Conservation (phyloP, 2,329 filamentous ascomycete species). For the Fusarium temperatum region DNA sequence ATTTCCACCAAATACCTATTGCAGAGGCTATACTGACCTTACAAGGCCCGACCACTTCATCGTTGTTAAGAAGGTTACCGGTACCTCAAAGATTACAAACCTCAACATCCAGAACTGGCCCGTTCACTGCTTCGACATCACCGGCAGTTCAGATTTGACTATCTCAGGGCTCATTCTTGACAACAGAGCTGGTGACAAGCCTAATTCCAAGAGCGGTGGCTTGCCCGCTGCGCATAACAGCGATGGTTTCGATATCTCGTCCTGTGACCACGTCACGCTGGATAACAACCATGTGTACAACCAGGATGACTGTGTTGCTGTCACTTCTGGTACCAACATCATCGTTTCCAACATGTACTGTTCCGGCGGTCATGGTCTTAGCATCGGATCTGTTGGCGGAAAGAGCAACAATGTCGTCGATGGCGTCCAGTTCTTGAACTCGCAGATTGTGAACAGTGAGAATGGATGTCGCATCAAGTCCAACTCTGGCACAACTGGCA, state of each 20-base stretch:
- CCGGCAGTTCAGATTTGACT: constrained; percentile 44
- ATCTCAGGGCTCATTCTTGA: constrained; percentile 51
- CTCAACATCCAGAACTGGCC: constrained; percentile 53
- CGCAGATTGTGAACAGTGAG: constrained; percentile 47
- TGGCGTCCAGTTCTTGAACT: constrained; percentile 57
- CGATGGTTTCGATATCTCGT: constrained; percentile 66
- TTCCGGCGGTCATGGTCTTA: constrained; percentile 53
- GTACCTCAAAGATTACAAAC: constrained; percentile 44
- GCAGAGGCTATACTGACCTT: rapidly evolving
- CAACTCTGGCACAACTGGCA: constrained; percentile 49
- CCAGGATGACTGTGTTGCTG: constrained; percentile 68
- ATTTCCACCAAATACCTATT: background rate
- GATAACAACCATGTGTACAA: constrained; percentile 62
- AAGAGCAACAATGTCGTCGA: constrained; percentile 61
- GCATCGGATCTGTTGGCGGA: constrained; percentile 54
- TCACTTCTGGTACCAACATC: constrained; percentile 56
- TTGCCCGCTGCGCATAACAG: constrained; percentile 56
- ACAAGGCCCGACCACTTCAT: background rate
- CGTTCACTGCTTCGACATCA: constrained; percentile 52
- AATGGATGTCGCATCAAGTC: background rate
- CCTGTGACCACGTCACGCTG: constrained; percentile 59
- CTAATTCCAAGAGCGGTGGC: constrained; percentile 32
- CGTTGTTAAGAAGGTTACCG: background rate
- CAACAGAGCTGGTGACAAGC: constrained; percentile 47
- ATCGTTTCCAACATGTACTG: constrained; percentile 37